Evolutionary conservation across 371 early-diverging fungal genomes (phyloP).

Genomic region (Apophysomyces sp.): DNA sequence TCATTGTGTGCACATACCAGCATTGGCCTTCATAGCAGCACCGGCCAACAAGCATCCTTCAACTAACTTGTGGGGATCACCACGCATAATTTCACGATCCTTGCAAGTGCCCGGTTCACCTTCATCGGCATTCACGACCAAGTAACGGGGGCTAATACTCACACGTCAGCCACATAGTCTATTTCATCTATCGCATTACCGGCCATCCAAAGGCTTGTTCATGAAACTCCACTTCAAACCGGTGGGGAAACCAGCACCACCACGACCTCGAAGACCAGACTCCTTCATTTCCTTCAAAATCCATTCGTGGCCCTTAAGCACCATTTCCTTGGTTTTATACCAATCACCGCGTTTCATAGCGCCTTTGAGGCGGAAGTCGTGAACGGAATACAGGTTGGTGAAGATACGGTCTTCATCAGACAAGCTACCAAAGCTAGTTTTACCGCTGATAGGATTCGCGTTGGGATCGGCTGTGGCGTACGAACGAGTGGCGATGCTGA

Average conservation of each 20-base stretch:
- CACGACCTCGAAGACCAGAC: constrained; percentile 95
- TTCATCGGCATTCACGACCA: constrained; percentile 98
- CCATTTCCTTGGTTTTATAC: constrained; percentile 98
- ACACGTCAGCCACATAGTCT: background rate
- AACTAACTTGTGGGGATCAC: constrained; percentile 97
- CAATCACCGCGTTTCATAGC: constrained; percentile 96
- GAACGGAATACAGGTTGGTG: constrained; percentile 93
- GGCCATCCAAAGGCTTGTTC: constrained; percentile 90
- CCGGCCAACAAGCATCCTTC: constrained; percentile 98
- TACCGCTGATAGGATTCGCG: constrained; percentile 49
- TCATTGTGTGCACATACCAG: constrained; percentile 49
- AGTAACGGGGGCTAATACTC: constrained; percentile 77
- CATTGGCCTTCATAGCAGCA: constrained; percentile 95
- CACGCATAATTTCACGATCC: constrained; percentile 97
- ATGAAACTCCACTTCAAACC: constrained; percentile 99
- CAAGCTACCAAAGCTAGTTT: constrained; percentile 70
- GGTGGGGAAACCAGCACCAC: constrained; percentile 98
- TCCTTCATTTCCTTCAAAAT: constrained; percentile 96
- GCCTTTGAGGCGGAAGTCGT: constrained; percentile 88
- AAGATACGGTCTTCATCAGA: constrained; percentile 95
- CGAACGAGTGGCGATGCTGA: constrained; percentile 32
- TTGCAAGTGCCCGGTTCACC: constrained; percentile 99
- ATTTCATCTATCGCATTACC: constrained; percentile 34
- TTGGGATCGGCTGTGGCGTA: constrained; percentile 51
- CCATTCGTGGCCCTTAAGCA: constrained; percentile 96